phyloP scores from a whole-genome alignment of 306 rosid genomes.

The Cyclanthera cordifolia region DNA sequence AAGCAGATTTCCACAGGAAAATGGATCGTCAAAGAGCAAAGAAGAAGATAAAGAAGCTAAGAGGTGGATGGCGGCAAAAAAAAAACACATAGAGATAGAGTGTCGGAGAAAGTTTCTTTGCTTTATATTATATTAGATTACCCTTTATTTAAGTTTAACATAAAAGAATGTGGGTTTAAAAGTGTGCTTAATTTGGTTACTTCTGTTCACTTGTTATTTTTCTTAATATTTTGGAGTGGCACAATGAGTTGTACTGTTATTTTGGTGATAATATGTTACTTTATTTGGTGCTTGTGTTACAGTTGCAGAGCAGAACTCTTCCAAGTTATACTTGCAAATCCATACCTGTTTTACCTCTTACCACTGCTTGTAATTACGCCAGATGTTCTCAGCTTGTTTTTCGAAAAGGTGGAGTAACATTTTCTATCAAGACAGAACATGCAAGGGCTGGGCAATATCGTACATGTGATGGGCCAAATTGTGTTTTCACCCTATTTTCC shows the following conservation, averaged over 20 bases:
- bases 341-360: constrained; percentile 21
- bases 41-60: too few relatives aligned
- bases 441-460: constrained; percentile 15
- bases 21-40: too few relatives aligned
- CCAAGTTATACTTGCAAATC: constrained; percentile 19
- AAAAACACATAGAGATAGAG: too few relatives aligned
- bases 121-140: too few relatives aligned
- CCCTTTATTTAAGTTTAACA: too few relatives aligned
- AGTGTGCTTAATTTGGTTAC: not conserved
- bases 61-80: too few relatives aligned
- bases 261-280: not conserved
- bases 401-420: constrained; percentile 18
- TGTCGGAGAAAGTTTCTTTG: too few relatives aligned
- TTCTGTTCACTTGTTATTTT: not conserved
- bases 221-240: not conserved
- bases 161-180: too few relatives aligned
- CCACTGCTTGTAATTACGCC: constrained; percentile 17
- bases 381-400: constrained; percentile 28
- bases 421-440: constrained; percentile 14
- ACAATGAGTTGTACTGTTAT: not conserved
- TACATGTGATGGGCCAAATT: constrained; percentile 16
- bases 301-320: constrained; percentile 49
- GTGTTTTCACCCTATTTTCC: constrained; percentile 12
- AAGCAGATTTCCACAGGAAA: too few relatives aligned
- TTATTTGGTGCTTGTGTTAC: constrained; percentile 17